Evolutionary conservation across 1,284 basidiomycete genomes (phyloP).

Genomic region (Fistulinella cinereoalba): DNA sequence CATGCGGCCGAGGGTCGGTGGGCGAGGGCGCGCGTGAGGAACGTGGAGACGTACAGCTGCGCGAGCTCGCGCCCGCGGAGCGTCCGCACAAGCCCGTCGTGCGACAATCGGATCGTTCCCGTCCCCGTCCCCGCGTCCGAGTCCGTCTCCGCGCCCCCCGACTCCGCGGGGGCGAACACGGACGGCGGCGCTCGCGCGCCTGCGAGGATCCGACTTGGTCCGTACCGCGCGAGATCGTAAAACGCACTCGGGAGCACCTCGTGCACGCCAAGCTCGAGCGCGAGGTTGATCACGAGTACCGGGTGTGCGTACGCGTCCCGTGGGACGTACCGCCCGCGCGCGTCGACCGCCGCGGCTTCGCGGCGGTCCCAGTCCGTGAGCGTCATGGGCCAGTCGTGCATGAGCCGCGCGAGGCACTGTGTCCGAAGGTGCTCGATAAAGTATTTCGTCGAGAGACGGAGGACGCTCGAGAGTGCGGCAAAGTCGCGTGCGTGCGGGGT

Average conservation of each 20-base stretch:
- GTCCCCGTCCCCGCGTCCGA: not conserved
- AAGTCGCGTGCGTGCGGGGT: slow-evolving; percentile 52
- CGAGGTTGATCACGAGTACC: slow-evolving; percentile 62
- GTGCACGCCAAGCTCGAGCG: slow-evolving; percentile 55
- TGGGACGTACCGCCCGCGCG: slow-evolving; percentile 45
- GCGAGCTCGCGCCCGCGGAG: slow-evolving; percentile 61
- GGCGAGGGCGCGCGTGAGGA: slow-evolving; percentile 55
- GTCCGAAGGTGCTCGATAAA: slow-evolving; percentile 57
- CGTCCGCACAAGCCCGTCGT: slow-evolving; percentile 45
- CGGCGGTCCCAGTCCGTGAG: slow-evolving; percentile 63
- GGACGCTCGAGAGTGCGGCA: slow-evolving; percentile 51
- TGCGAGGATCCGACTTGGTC: slow-evolving; percentile 59
- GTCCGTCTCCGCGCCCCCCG: slow-evolving; percentile 7
- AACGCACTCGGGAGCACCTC: slow-evolving; percentile 62
- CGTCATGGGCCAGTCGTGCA: slow-evolving; percentile 60
- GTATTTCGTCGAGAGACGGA: slow-evolving; percentile 69
- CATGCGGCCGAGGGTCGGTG: slow-evolving; percentile 52
- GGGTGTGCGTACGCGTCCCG: slow-evolving; percentile 52
- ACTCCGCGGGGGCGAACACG: slow-evolving; percentile 28
- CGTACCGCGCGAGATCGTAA: slow-evolving; percentile 70
- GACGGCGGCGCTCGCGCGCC: slow-evolving; percentile 39
- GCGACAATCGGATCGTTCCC: slow-evolving; percentile 38
- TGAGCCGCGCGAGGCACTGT: slow-evolving; percentile 54
- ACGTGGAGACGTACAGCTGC: slow-evolving; percentile 60
- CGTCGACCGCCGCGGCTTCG: slow-evolving; percentile 52